Conservation (phyloP, 805 yeast species). For the Blastobotrys chiropterorum region DNA sequence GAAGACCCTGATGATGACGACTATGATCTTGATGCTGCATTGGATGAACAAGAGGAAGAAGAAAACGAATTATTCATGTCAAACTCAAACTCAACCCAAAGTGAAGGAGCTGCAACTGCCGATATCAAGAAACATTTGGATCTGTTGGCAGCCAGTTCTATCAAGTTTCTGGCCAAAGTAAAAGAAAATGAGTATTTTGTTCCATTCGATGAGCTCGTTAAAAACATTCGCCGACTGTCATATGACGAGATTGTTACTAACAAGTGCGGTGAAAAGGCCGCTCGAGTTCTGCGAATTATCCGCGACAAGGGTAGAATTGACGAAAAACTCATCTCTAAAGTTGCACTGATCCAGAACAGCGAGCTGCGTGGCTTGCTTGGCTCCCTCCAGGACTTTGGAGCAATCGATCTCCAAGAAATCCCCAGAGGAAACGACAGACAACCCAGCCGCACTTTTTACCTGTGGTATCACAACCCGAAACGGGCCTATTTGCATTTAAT, state of each 20-base stretch:
- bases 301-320: slow-evolving; percentile 66
- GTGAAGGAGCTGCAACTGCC: slow-evolving; percentile 5
- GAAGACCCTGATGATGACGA: slow-evolving; percentile 29
- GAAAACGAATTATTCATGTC: background rate
- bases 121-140: slow-evolving; percentile 59
- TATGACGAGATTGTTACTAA: slow-evolving; percentile 32
- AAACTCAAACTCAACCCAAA: background rate
- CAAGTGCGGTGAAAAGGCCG: slow-evolving; percentile 43
- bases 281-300: slow-evolving; percentile 72
- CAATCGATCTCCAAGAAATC: slow-evolving; percentile 85
- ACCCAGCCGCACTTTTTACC: slow-evolving; percentile 78
- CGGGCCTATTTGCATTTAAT: slow-evolving; percentile 44
- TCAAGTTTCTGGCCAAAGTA: slow-evolving; percentile 56
- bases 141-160: slow-evolving; percentile 48
- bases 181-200: slow-evolving; percentile 41
- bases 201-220: slow-evolving; percentile 28
- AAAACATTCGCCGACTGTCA: slow-evolving; percentile 24
- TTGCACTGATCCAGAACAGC: slow-evolving; percentile 70
- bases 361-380: slow-evolving; percentile 68
- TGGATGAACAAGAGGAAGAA: slow-evolving; percentile 23
- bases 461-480: slow-evolving; percentile 64
- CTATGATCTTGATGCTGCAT: slow-evolving; percentile 25
- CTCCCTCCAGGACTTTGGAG: slow-evolving; percentile 58
- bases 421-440: slow-evolving; percentile 90
- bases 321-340: slow-evolving; percentile 72